Evolutionary conservation across 208 protist species (phyloP), one percentile per base, ranked within the genome.

Genomic region (Trypanosoma vivax): DNA sequence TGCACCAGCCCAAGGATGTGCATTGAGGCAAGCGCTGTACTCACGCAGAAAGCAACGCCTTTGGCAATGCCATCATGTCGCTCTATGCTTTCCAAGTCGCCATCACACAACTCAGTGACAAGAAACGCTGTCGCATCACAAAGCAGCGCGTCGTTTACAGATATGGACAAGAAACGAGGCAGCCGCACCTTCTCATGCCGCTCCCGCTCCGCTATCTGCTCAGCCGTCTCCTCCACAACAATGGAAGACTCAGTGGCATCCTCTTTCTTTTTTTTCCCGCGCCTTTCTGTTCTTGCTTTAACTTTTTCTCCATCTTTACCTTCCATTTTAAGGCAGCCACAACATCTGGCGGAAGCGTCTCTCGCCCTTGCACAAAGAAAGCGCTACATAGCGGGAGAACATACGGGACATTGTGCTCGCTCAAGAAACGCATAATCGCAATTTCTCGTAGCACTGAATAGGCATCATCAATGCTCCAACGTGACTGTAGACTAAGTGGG

Each of bases 21-120:
- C 79, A 93, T 89, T 27, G 70, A 76, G 0, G 72, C 68, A 13
- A 93, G 73, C 6, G 82, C 81, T n/a, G 76, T 66, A 57, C 74
- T 82, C 5, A 93, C 79, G 65, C 73, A 90, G 70, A 79, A 86
- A 27, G 71, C 86, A 40, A 87, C 76, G 25, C 76, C 76, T 63
- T 78, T 83, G 14, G 68, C 56, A 9, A 83, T 52, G 3, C 60
- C 64, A 24, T 80, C 72, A 35, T 65, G 74, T 49, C 67, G 76
- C 7, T 68, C 52, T 37, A 90, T 73, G 34, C 50, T 63, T 55
- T 88, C 86, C n/a, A 93, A 40, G 39, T 93, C 86, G 24, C 86
- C 86, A 61, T 88, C 82, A 65, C 86, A 93, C 19, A 88, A 58
- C 67, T 93, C 82, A 46, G 70, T 81, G 45, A 93, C 82, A 3